A percentile compares a stretch with the other conserved stretches of the same genome.
These are phyloP conservation scores for Trichophyton rubrum DNA, from an alignment of 2,329 filamentous ascomycete genomes.

Conservation along the genomic window DNA sequence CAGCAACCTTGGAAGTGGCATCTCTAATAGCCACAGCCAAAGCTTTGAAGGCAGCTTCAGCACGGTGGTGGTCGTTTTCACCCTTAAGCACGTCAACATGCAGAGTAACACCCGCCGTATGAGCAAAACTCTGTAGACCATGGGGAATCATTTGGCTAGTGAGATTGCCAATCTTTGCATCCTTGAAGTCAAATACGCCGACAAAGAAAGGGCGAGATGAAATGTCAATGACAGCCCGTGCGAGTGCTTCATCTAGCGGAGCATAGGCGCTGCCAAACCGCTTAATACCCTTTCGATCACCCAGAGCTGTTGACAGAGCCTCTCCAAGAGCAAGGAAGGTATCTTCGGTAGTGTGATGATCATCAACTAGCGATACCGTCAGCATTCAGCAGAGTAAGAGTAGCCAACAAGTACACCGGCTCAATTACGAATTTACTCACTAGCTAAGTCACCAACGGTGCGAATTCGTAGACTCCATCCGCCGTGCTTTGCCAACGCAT, in stretches of 20 bases:
- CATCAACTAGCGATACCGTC: constrained; percentile 55
- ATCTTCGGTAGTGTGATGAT: constrained; percentile 97
- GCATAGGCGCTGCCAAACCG: constrained; percentile 88
- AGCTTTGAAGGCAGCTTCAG: constrained; percentile 96
- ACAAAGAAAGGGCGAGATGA: constrained; percentile 83
- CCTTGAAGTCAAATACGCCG: constrained; percentile 67
- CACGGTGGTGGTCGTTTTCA: constrained; percentile 88
- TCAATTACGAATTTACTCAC: constrained; percentile 38
- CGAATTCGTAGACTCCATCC: constrained; percentile 80
- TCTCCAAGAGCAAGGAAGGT: constrained; percentile 79
- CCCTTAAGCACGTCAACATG: constrained; percentile 89
- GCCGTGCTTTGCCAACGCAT: constrained; percentile 88
- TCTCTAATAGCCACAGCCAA: constrained; percentile 71
- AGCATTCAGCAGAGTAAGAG: not conserved
- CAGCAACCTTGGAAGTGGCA: constrained; percentile 64
- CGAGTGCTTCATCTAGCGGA: constrained; percentile 89
- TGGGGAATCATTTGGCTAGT: constrained; percentile 96
- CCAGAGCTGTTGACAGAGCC: constrained; percentile 71
- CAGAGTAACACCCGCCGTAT: constrained; percentile 78
- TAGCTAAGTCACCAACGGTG: constrained; percentile 83
- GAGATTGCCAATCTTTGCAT: constrained; percentile 88
- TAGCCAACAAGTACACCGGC: not conserved
- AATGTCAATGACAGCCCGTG: constrained; percentile 84
- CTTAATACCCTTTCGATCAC: constrained; percentile 64
- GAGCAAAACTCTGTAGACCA: constrained; percentile 86